A percentile compares a stretch with the other conserved stretches of the same genome.
Evolutionary conservation across 164 flowering plant genomes (phyloP).

Genomic region (Warburgia ugandensis): DNA sequence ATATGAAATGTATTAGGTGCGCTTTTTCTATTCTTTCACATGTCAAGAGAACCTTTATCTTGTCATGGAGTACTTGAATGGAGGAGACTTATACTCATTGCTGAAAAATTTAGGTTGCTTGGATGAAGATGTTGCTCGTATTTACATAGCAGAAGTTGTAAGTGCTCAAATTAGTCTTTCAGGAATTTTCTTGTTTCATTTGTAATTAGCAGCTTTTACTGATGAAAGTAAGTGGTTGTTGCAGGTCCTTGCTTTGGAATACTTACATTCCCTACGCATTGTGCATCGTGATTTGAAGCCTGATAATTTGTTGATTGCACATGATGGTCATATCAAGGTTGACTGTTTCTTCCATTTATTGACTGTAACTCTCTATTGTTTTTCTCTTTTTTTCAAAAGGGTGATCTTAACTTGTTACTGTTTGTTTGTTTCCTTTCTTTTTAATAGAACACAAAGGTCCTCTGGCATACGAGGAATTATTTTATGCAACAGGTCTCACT

Average conservation of each 20-base stretch:
- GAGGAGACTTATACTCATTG: conserved; percentile 94
- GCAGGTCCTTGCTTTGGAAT: conserved; percentile 98
- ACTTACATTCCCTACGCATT: conserved; percentile 82
- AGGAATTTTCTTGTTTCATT: not conserved
- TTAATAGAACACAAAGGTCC: no score
- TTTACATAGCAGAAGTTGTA: conserved; percentile 98
- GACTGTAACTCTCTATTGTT: not conserved
- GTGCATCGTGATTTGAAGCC: conserved; percentile 99
- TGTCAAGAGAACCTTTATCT: conserved; percentile 96
- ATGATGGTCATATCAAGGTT: conserved; percentile 99
- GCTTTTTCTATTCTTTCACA: conserved; percentile 98
- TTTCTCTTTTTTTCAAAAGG: not conserved
- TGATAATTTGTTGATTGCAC: conserved; percentile 96
- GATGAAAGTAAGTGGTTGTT: conserved; percentile 5
- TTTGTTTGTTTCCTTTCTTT: no score
- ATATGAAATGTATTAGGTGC: conserved; percentile 52
- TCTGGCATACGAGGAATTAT: no score
- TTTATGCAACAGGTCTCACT: no score
- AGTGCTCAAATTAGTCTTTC: conserved; percentile 24
- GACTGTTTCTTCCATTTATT: conserved; percentile 3
- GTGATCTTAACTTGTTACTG: no score
- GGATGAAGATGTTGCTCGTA: conserved; percentile 94
- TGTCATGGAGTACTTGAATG: conserved; percentile 99
- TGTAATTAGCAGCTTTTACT: not conserved
- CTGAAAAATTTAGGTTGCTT: conserved; percentile 96